Evolutionary conservation across 129 eudicot species (phyloP), one percentile per base, ranked within the genome.

Genomic region (Tagetes erecta): DNA sequence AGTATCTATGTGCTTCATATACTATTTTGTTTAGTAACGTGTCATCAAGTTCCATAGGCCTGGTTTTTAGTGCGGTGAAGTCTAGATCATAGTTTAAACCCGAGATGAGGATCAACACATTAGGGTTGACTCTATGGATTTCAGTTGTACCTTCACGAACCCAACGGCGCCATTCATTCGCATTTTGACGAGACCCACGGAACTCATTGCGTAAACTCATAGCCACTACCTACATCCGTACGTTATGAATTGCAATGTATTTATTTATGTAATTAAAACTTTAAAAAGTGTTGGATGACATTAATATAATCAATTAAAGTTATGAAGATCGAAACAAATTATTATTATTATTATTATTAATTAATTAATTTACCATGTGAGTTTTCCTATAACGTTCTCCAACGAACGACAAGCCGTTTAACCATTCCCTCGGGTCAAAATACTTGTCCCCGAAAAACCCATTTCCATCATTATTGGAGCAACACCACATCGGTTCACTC

Each of bases 181-280:
- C 72, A 5, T 90, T 87, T 69, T 90, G 93, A 58, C 70, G 76
- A 2, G 83, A 84, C 0, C 96, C 96, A 10, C 93, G 92, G 12
- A 87, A 69, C 72, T 90, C 96, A 33, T 90, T 90, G 36, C 96
- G 76, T 52, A 87, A 59, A 64, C 96, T 90, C 90, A 90, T 90
- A 6, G 83, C 96, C 35, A 90, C 83, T 1, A 90, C 96, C 91
- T 89, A 72, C 80, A 20, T 20, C 27, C 27, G 27, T 20, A 20
- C 27, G 27, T 20, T 20, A 20, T 20, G 27, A n/a, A 44, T 51
- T 51, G 35, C 27, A 20, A 20, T 55, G 31, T 56, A 2, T 30
- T 56, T 6, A 27, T 6, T 10, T 6, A 7, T 6, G 10, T 5
- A 14, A 14, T 55, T 55, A 20, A 60, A 60, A 27, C 36, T 60